Base-by-base conservation (phyloP, 208 protist genomes). In the Acanthamoeba castellanii region DNA sequence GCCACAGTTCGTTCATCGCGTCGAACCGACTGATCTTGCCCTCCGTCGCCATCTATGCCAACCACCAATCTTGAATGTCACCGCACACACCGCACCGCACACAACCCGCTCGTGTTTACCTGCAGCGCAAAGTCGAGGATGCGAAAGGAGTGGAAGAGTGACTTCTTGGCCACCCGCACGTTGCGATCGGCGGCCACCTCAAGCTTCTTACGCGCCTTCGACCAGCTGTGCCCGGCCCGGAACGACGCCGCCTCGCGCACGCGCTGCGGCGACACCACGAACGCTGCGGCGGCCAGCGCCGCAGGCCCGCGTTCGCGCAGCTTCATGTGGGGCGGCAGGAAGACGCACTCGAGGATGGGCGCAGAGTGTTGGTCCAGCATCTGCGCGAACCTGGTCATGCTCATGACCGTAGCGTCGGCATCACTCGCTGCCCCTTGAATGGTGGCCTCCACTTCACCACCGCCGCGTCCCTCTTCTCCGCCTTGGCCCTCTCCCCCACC, bases 91-190 rank as follows among this genome's bases (percentile, higher is more conserved):
- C 2, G 13, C n/a, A 20, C n/a, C 30, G 13, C 18, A 42, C 18
- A 37, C 14, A 42, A 42, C 13, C 11, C 13, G 14, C 30, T 42
- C 32, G 50, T 18, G 50, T 37, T 37, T 37, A 82, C 72, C 72
- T 82, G 76, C 13, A 91, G 32, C 4, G 84, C 84, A 70, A 72
- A 91, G 59, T 91, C 4, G 57, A 91, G 84, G 32, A 91, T 91
- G 84, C 84, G 84, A 27, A 91, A 91, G n/a, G 57, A 72, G 84
- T 91, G 84, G 59, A 91, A 91, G 84, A 91, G 84, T 0, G 57
- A 72, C 55, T 91, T 91, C 84, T 91, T 91, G 30, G 84, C 84
- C 18, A 91, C 59, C 3, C 59, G 59, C 47, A 91, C 84, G 34
- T 91, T 91, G 32, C 59, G n/a, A 25, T 91, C 84, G 9, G 22